Conservation (phyloP, 345 rosid genomes). For the Excoecaria agallocha region DNA sequence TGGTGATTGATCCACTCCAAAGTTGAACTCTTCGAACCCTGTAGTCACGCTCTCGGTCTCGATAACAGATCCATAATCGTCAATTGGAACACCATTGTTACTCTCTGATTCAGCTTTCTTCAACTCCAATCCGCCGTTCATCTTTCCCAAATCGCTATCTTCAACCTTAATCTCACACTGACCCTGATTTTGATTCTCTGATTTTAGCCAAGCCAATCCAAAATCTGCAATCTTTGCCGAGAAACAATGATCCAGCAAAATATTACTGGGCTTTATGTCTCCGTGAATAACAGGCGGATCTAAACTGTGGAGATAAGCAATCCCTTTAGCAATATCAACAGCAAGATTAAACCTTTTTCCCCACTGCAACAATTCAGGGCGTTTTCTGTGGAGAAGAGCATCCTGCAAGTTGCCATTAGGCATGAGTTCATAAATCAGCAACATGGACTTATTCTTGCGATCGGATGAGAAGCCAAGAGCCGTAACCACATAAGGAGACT, state of each 20-base stretch:
- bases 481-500: slow-evolving; percentile 53
- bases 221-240: slow-evolving; percentile 79
- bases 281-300: slow-evolving; percentile 80
- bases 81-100: slow-evolving; percentile 33
- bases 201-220: slow-evolving; percentile 74
- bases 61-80: slow-evolving; percentile 63
- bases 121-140: slow-evolving; percentile 23
- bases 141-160: slow-evolving; percentile 6
- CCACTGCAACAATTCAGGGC: slow-evolving; percentile 68
- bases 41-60: slow-evolving; percentile 79
- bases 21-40: slow-evolving; percentile 58
- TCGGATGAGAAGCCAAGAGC: slow-evolving; percentile 79
- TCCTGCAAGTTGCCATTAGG: slow-evolving; percentile 81
- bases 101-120: slow-evolving; percentile 37
- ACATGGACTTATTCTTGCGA: slow-evolving; percentile 57
- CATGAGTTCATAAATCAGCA: slow-evolving; percentile 82
- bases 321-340: slow-evolving; percentile 65
- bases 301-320: slow-evolving; percentile 65
- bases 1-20: slow-evolving; percentile 65
- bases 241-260: slow-evolving; percentile 66
- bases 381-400: slow-evolving; percentile 68
- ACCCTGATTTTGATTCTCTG: slow-evolving; percentile 34
- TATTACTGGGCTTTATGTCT: slow-evolving; percentile 83
- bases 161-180: slow-evolving; percentile 23
- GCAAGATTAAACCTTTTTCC: slow-evolving; percentile 51